phyloP scores from a whole-genome alignment of 108 stramenopile genomes.

The Epithemia pelagica region DNA sequence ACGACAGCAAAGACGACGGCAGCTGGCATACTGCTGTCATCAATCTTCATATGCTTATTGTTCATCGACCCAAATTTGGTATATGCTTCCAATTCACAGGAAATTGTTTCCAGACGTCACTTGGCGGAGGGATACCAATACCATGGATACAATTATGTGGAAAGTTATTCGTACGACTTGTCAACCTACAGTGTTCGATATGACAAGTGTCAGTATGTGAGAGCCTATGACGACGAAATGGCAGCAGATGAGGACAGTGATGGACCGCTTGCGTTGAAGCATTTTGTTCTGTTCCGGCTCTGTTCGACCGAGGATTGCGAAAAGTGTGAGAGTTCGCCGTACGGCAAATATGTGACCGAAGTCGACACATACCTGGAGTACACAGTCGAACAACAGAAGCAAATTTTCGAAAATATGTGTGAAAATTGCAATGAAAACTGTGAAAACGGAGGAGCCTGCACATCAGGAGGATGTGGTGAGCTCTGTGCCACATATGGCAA shows the following conservation, averaged over 20 bases:
- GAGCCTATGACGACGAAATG: conserved; percentile 46
- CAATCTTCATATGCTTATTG: no score
- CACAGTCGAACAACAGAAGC: conserved; percentile 40
- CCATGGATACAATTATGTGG: conserved; percentile 5
- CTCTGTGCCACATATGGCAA: conserved; percentile 25
- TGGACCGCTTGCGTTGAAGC: conserved; percentile 44
- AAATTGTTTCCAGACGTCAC: no score
- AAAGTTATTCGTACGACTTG: conserved; percentile 26
- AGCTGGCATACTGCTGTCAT: no score
- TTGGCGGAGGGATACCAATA: no score
- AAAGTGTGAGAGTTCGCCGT: conserved; percentile 30
- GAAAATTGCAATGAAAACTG: conserved; percentile 60
- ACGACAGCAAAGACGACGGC: no score
- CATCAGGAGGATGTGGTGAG: conserved; percentile 21
- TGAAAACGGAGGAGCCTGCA: conserved; percentile 18
- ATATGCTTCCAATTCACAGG: no score
- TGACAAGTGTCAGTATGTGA: conserved; percentile 76
- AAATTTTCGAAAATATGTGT: conserved; percentile 55
- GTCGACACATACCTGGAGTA: conserved; percentile 51
- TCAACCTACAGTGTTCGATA: conserved; percentile 58
- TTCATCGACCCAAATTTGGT: no score
- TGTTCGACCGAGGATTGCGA: conserved; percentile 48
- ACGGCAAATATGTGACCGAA: conserved; percentile 65
- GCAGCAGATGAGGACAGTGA: conserved; percentile 34
- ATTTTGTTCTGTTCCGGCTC: conserved; percentile 66